phyloP scores from a whole-genome alignment of 164 flowering plant species.

The Amborella trichopoda region DNA sequence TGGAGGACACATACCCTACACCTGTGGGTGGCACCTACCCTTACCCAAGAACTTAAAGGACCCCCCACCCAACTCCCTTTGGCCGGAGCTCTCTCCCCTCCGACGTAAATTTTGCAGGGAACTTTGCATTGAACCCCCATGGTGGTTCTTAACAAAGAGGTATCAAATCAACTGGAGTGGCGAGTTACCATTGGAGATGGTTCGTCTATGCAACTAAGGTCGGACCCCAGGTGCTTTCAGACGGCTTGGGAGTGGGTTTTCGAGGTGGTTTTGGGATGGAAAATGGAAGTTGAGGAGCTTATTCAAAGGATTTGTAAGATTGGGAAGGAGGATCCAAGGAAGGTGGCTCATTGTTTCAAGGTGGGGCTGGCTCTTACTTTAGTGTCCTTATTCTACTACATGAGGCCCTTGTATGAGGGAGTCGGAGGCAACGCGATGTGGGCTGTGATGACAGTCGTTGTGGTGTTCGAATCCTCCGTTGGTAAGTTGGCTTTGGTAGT shows the following conservation, averaged over 20 bases:
- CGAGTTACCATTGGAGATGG: too few species aligned
- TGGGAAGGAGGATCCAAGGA: conserved; percentile 43
- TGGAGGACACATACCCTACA: too few species aligned
- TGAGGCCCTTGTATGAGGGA: conserved; percentile 64
- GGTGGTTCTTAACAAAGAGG: too few species aligned
- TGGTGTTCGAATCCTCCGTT: conserved; percentile 56
- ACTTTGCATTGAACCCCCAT: too few species aligned
- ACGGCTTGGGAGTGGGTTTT: conserved; percentile 19
- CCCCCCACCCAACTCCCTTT: too few species aligned
- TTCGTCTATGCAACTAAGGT: conserved; percentile 17
- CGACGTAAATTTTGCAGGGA: too few species aligned
- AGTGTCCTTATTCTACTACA: conserved; percentile 63
- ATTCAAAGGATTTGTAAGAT: conserved; percentile 39
- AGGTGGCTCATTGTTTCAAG: conserved; percentile 53
- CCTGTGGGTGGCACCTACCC: too few species aligned
- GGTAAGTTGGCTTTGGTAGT: conserved; percentile 26
- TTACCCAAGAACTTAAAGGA: too few species aligned
- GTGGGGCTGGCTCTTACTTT: conserved; percentile 59
- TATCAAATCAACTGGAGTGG: too few species aligned
- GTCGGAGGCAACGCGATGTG: conserved; percentile 82
- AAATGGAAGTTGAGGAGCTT: conserved; percentile 19
- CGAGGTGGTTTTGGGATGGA: conserved; percentile 13
- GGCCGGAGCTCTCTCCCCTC: too few species aligned
- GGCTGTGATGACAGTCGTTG: conserved; percentile 86
- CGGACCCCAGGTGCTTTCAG: conserved; percentile 13